These are phyloP conservation scores for Candida anglica DNA, from an alignment of 805 yeast species.

Conservation along the genomic window DNA sequence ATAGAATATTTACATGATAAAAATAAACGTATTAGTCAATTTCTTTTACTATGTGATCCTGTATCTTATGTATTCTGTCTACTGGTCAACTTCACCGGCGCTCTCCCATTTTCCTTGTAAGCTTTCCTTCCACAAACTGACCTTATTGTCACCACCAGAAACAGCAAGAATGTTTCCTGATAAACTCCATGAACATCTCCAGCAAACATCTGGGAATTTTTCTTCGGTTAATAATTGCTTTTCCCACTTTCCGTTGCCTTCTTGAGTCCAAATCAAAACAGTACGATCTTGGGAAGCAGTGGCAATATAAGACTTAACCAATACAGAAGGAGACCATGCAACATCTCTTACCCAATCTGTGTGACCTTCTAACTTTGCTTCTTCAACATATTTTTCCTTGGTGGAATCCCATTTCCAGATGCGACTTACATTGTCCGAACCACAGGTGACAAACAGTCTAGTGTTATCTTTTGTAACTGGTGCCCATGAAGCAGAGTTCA, in stretches of 20 bases:
- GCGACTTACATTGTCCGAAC: slow-evolving; percentile 90
- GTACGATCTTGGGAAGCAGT: slow-evolving; percentile 96
- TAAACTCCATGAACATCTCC: slow-evolving; percentile 98
- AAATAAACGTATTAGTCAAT: not conserved
- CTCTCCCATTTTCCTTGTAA: slow-evolving; percentile 92
- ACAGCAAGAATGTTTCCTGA: slow-evolving; percentile 95
- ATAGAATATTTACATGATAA: not conserved
- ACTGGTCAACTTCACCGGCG: slow-evolving; percentile 94
- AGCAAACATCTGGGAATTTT: slow-evolving; percentile 92
- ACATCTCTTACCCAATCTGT: slow-evolving; percentile 99
- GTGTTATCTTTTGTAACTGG: slow-evolving; percentile 47
- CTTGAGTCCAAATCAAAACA: slow-evolving; percentile 93
- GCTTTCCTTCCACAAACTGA: slow-evolving; percentile 95
- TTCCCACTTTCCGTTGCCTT: slow-evolving; percentile 68
- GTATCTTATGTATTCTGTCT: slow-evolving; percentile 9
- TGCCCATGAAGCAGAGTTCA: slow-evolving; percentile 94
- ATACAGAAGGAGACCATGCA: slow-evolving; percentile 93
- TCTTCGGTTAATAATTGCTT: slow-evolving; percentile 70
- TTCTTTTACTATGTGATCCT: not conserved
- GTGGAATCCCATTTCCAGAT: slow-evolving; percentile 75
- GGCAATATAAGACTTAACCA: slow-evolving; percentile 86
- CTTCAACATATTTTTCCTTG: slow-evolving; percentile 58
- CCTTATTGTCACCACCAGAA: slow-evolving; percentile 93
- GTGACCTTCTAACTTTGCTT: slow-evolving; percentile 82
- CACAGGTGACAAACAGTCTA: slow-evolving; percentile 87